These are phyloP conservation scores for Solanum clarkiae DNA, from an alignment of 257 asterid genomes.

Conservation along the genomic window DNA sequence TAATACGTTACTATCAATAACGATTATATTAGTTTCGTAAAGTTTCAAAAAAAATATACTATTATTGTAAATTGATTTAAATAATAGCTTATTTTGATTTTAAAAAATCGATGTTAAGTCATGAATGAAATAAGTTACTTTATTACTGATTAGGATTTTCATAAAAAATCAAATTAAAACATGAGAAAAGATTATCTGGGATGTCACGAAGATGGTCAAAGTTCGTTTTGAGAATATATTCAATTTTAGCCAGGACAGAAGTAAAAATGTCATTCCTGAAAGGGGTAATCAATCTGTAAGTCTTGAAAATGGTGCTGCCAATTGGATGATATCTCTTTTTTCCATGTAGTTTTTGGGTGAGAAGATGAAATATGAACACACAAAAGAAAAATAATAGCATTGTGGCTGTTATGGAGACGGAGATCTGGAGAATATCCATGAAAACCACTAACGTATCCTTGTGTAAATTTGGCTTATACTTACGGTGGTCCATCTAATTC, in stretches of 20 bases:
- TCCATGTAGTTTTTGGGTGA: neutral
- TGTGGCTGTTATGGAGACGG: neutral
- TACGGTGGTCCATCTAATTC: neutral
- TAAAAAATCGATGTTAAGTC: neutral
- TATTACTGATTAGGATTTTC: neutral
- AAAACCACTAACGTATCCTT: neutral
- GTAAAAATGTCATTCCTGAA: conserved; percentile 44
- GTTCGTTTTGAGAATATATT: conserved; percentile 51
- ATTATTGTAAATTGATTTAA: too few relatives aligned
- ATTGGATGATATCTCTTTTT: conserved; percentile 45
- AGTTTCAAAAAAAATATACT: too few relatives aligned
- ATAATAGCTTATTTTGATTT: too few relatives aligned
- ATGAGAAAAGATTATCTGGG: neutral
- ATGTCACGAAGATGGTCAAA: conserved; percentile 1
- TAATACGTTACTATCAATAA: too few relatives aligned
- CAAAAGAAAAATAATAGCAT: conserved; percentile 6
- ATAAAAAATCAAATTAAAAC: too few relatives aligned
- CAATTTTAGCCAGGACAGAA: conserved; percentile 48
- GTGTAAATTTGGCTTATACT: neutral
- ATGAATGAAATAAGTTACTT: neutral
- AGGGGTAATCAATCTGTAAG: conserved; percentile 49
- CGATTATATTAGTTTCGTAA: too few relatives aligned
- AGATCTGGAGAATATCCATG: conserved; percentile 3
- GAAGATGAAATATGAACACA: neutral
- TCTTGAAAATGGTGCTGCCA: conserved; percentile 43